These are phyloP conservation scores for Cytospora mali DNA, from an alignment of 2,329 filamentous ascomycete species.

Conservation along the genomic window DNA sequence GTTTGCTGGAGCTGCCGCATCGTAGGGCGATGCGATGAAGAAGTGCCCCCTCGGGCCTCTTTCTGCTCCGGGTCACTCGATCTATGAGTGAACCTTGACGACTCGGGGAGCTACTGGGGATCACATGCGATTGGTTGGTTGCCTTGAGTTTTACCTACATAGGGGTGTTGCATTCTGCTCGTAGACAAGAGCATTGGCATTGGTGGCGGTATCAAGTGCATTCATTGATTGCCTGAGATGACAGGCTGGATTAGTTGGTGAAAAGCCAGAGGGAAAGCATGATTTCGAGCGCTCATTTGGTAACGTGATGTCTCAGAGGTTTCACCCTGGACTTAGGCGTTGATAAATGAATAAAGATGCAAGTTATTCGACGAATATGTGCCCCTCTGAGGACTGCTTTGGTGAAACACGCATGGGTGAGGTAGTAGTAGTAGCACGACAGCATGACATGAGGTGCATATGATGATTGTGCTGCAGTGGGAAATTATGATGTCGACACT, in stretches of 20 bases:
- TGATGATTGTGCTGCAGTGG: too few relatives aligned
- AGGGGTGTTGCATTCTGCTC: neutral
- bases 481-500: too few relatives aligned
- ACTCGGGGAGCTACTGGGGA: too few relatives aligned
- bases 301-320: neutral
- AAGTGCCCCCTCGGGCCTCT: neutral
- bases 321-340: neutral
- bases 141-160: too few relatives aligned
- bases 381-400: neutral
- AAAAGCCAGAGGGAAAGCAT: too few relatives aligned
- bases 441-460: too few relatives aligned
- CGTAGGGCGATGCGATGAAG: neutral
- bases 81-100: neutral
- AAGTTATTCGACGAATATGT: neutral
- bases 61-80: neutral
- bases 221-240: neutral
- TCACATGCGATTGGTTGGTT: too few relatives aligned
- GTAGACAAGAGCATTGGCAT: neutral
- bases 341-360: neutral
- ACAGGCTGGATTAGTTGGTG: neutral
- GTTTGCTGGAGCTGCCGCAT: conserved; percentile 5
- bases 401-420: neutral
- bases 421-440: neutral
- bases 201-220: neutral
- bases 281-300: neutral